Evolutionary conservation across 2,329 filamentous ascomycete species (phyloP), one percentile per base, ranked within the genome.

Genomic region (Nemania serpens): DNA sequence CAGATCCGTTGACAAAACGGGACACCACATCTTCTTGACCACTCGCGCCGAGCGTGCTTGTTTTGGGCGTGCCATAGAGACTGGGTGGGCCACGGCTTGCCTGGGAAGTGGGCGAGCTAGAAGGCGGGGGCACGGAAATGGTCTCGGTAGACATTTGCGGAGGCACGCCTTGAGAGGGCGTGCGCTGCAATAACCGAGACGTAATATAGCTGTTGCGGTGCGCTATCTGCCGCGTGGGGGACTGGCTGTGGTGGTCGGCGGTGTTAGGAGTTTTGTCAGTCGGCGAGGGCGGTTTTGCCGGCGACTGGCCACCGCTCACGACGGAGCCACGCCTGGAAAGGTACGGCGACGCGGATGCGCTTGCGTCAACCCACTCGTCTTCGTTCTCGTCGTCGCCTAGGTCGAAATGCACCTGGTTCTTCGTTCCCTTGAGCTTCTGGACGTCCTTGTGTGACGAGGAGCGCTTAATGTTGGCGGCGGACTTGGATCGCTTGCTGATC

Each of bases 321-420:
- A 82, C 74, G 2, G 82, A 85, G 25, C 80, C 73, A 68, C 78
- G 77, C 59, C 81, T 75, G 12, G 81, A 83, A 47, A 84, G 75
- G 63, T 85, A 82, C 4, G 86, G 86, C 11, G 85, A 88, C 53
- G 85, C 86, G 58, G 84, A 87, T 48, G 80, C 81, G 73, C 85
- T 88, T 61, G 86, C 85, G 74, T 89, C 87, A 43, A 88, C 84
- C 87, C 87, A 89, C 76, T 86, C 86, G 78, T 86, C 84, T 74
- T 79, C 77, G 68, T 78, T 73, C 75, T 84, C 86, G 78, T 81
- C 79, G 68, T 78, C 81, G 54, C 86, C 86, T 55, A 89, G 78
- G 68, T 88, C 85, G 68, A 89, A 89, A 69, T 87, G 86, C 34
- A 88, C 86, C 64, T 84, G 82, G 25, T 74, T 73, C 70, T 82